Evolutionary conservation across 129 eudicot species (phyloP).

Genomic region (Lonicera japonica): DNA sequence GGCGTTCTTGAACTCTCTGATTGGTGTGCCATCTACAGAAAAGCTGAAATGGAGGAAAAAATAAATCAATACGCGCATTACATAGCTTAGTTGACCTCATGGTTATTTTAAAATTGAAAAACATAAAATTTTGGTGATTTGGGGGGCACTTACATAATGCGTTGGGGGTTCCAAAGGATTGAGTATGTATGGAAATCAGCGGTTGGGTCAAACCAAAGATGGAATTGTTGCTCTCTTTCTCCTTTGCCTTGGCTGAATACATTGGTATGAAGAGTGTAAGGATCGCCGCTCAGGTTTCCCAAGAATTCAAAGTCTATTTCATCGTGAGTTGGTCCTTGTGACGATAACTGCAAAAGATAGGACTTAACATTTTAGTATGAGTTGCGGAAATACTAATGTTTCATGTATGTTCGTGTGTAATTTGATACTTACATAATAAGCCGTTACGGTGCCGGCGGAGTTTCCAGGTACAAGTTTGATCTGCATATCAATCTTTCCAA

Average conservation of each 20-base stretch:
- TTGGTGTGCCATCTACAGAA: slow-evolving; percentile 51
- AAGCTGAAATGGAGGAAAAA: slow-evolving; percentile 23
- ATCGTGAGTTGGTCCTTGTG: slow-evolving; percentile 54
- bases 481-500: slow-evolving; percentile 52
- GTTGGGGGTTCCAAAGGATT: slow-evolving; percentile 59
- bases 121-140: no score
- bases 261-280: slow-evolving; percentile 30
- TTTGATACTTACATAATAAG: slow-evolving; percentile 31
- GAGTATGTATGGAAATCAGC: slow-evolving; percentile 65
- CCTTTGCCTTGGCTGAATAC: slow-evolving; percentile 57
- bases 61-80: background rate
- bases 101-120: background rate
- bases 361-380: background rate
- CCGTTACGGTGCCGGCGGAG: slow-evolving; percentile 58
- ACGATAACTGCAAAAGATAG: slow-evolving; percentile 38
- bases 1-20: slow-evolving; percentile 43
- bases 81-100: background rate
- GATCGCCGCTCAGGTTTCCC: slow-evolving; percentile 31
- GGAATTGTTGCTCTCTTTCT: slow-evolving; percentile 54
- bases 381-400: background rate
- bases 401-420: background rate
- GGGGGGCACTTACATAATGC: slow-evolving; percentile 36
- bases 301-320: slow-evolving; percentile 57
- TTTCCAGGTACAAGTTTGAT: slow-evolving; percentile 56
- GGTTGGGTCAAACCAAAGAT: slow-evolving; percentile 67